These are phyloP conservation scores for Beauveria sp. DNA, from an alignment of 2,329 filamentous ascomycete species.

Conservation along the genomic window DNA sequence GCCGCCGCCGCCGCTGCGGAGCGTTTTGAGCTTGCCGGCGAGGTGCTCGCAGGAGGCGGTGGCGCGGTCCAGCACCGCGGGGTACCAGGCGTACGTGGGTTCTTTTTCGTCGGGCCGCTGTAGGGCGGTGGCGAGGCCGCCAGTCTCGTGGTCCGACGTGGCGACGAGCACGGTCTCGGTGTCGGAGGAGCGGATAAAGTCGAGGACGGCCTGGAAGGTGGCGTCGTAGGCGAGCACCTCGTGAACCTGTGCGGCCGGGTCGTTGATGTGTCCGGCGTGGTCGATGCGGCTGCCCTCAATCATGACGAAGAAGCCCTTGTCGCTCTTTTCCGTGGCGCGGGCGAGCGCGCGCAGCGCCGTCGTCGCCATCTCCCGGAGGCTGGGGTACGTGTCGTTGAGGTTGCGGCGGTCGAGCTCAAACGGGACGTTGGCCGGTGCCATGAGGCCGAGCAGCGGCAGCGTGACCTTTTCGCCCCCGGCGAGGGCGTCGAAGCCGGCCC, in stretches of 20 bases:
- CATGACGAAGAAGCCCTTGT: slow-evolving; percentile 97
- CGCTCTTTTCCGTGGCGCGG: slow-evolving; percentile 71
- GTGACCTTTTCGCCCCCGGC: slow-evolving; percentile 57
- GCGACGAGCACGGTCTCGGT: slow-evolving; percentile 74
- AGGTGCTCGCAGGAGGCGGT: slow-evolving; percentile 74
- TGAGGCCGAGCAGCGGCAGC: slow-evolving; percentile 80
- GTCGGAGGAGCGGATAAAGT: slow-evolving; percentile 71
- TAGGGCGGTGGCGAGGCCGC: slow-evolving; percentile 73
- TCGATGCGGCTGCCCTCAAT: slow-evolving; percentile 96
- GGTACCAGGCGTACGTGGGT: slow-evolving; percentile 69
- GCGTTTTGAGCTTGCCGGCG: slow-evolving; percentile 50
- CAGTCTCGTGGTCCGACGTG: slow-evolving; percentile 95
- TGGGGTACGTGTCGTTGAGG: slow-evolving; percentile 74
- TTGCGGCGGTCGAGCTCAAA: slow-evolving; percentile 87
- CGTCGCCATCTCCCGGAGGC: slow-evolving; percentile 81
- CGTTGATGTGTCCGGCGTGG: slow-evolving; percentile 82
- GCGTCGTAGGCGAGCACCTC: slow-evolving; percentile 95
- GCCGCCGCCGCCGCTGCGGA: slow-evolving; percentile 27
- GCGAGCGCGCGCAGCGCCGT: slow-evolving; percentile 74
- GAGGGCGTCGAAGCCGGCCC: slow-evolving; percentile 68
- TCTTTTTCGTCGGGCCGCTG: slow-evolving; percentile 49
- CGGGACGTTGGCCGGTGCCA: slow-evolving; percentile 75
- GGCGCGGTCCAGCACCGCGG: slow-evolving; percentile 64
- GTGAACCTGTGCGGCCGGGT: slow-evolving; percentile 75
- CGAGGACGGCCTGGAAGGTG: slow-evolving; percentile 72